Base-by-base conservation (phyloP, 495 filamentous ascomycete genomes). In the Neurospora sp. region DNA sequence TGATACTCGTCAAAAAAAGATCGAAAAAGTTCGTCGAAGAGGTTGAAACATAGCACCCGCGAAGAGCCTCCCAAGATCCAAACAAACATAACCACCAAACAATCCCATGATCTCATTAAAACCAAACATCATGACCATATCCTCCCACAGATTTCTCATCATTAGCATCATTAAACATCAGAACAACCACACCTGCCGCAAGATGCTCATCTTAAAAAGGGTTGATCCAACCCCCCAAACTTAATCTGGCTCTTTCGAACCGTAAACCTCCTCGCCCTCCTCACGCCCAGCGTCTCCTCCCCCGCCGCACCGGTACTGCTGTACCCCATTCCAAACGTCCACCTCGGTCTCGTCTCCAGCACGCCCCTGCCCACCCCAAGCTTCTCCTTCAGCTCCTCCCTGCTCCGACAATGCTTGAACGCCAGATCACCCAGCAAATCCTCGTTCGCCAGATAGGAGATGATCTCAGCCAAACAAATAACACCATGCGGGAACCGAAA, bases 381-480 rank as follows among this genome's bases (percentile, higher is more conserved):
- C 61, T 78, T 77, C 8, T 71, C 77, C 65, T 77, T 45, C 71
- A 85, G 71, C 71, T 82, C 78, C 4, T 72, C 74, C 16, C 75
- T 45, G 9, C 73, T 77, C 10, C 72, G 44, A 69, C 77, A 74
- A 70, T 78, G 71, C 73, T 74, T 78, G 71, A 96, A 91, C 0
- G 90, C 84, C 42, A 88, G 84, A 72, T 96, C 93, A 4, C 86
- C 84, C 1, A 93, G 79, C 18, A 96, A 81, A 10, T 88, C 88
- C 44, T 89, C 91, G 74, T 87, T 87, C 70, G 91, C 90, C 44
- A 95, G 81, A 74, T 92, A 94, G 77, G 87, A 89, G 73, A 94
- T 84, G n/a, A 93, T 84, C 80, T 95, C 92, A 3, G 90, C 91
- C 1, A 96, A 81, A 44, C 87, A 92, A 61, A 82, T 87, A 31